phyloP scores from a whole-genome alignment of 164 flowering plant genomes.

The Platanus orientalis region DNA sequence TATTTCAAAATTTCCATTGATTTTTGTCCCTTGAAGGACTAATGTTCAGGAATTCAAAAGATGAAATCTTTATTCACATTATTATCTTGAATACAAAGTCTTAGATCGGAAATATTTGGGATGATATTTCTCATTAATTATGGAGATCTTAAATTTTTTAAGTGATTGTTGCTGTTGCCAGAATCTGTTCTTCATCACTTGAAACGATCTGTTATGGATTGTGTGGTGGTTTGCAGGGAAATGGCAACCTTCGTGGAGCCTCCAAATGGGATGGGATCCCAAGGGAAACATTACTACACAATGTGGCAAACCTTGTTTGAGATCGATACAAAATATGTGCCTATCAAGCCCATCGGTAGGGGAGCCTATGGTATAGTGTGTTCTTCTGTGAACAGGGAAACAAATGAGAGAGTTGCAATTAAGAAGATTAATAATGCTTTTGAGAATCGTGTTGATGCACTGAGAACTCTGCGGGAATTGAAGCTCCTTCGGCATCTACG shows the following conservation, averaged over 20 bases:
- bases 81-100: no score
- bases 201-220: not conserved
- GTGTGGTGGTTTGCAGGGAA: constrained; percentile 18
- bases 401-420: constrained; percentile 88
- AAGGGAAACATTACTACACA: constrained; percentile 82
- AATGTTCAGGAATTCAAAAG: not conserved
- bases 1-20: no score
- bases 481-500: constrained; percentile 79
- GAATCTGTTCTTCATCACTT: not conserved
- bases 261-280: constrained; percentile 53
- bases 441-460: constrained; percentile 80
- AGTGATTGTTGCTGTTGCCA: no score
- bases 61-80: not conserved
- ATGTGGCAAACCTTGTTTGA: constrained; percentile 96
- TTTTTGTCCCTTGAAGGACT: no score
- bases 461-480: constrained; percentile 81
- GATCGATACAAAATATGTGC: constrained; percentile 82
- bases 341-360: constrained; percentile 91
- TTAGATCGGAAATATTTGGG: no score
- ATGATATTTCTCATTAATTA: not conserved
- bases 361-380: constrained; percentile 96
- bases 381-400: constrained; percentile 81
- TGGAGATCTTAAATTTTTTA: not conserved
- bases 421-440: constrained; percentile 86
- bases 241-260: constrained; percentile 91